Conservation (phyloP, 495 filamentous ascomycete species). For the Bacidia rubella region DNA sequence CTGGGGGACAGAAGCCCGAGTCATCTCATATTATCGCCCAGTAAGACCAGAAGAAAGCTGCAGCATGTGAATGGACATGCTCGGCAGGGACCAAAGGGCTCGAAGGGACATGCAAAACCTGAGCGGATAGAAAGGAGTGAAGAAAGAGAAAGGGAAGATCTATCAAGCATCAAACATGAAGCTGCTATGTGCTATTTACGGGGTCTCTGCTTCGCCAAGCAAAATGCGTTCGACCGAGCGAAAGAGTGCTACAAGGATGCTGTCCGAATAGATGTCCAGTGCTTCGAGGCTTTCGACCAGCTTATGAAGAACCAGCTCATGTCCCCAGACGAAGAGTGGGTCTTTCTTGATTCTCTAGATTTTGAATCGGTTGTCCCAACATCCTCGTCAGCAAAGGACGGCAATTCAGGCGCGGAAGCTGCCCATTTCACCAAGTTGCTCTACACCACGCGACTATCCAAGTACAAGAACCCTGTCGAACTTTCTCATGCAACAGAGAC, state of each 20-base stretch:
- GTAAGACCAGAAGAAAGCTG: slow-evolving; percentile 49
- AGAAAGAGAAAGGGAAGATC: slow-evolving; percentile 51
- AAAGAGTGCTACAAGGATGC: slow-evolving; percentile 98
- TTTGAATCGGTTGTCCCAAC: slow-evolving; percentile 54
- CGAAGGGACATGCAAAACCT: slow-evolving; percentile 27
- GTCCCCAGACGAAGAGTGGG: slow-evolving; percentile 93
- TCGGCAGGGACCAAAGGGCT: slow-evolving; percentile 22
- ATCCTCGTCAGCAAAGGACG: slow-evolving; percentile 41
- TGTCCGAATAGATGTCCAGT: slow-evolving; percentile 92
- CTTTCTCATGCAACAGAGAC: slow-evolving; percentile 83
- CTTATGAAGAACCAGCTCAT: slow-evolving; percentile 95
- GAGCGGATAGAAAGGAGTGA: slow-evolving; percentile 48
- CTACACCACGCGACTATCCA: slow-evolving; percentile 91
- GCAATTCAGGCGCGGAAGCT: slow-evolving; percentile 51
- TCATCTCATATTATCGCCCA: slow-evolving; percentile 58
- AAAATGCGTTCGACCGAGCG: slow-evolving; percentile 92
- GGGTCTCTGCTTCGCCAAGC: slow-evolving; percentile 88
- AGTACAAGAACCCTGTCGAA: slow-evolving; percentile 76
- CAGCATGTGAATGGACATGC: slow-evolving; percentile 38
- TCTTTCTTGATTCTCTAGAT: slow-evolving; percentile 81
- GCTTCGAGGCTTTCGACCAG: slow-evolving; percentile 95
- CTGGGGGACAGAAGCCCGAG: slow-evolving; percentile 86
- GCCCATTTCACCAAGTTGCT: slow-evolving; percentile 92
- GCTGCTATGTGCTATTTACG: slow-evolving; percentile 95
- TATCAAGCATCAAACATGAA: slow-evolving; percentile 68